Conservation (phyloP, 108 stramenopile genomes). For the Fistulifera solaris region DNA sequence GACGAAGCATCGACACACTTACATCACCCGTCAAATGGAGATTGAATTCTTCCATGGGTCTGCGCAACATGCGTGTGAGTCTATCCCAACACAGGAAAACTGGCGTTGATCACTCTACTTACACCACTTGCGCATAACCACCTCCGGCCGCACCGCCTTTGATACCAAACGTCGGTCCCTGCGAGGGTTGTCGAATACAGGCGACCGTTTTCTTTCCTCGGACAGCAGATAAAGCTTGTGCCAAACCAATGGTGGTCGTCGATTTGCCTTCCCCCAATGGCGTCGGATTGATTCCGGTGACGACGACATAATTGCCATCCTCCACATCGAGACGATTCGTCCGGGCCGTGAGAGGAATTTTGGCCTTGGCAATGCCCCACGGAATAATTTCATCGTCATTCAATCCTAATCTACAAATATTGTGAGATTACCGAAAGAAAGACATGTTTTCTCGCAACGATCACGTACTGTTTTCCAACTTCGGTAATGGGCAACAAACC, state of each 20-base stretch:
- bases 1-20: background rate
- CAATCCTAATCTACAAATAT: conserved; percentile 42
- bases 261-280: conserved; percentile 98
- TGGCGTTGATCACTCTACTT: too few relatives aligned
- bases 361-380: conserved; percentile 95
- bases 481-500: conserved; percentile 65
- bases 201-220: conserved; percentile 73
- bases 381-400: conserved; percentile 81
- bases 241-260: conserved; percentile 84
- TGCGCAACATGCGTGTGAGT: conserved; percentile 16
- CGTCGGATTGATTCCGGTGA: conserved; percentile 98
- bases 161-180: conserved; percentile 99
- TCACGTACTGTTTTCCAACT: conserved; percentile 61
- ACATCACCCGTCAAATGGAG: conserved; percentile 92
- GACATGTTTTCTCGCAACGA: background rate
- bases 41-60: conserved; percentile 98
- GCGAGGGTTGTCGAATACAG: conserved; percentile 85
- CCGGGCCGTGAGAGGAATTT: conserved; percentile 59
- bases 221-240: conserved; percentile 87
- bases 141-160: conserved; percentile 99
- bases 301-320: conserved; percentile 94
- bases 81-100: too few relatives aligned
- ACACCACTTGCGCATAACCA: conserved; percentile 80
- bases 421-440: conserved; percentile 2
- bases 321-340: conserved; percentile 46